Evolutionary conservation across 768 basidiomycete species (phyloP), one percentile per base, ranked within the genome.

Genomic region (Astraeus odoratus): DNA sequence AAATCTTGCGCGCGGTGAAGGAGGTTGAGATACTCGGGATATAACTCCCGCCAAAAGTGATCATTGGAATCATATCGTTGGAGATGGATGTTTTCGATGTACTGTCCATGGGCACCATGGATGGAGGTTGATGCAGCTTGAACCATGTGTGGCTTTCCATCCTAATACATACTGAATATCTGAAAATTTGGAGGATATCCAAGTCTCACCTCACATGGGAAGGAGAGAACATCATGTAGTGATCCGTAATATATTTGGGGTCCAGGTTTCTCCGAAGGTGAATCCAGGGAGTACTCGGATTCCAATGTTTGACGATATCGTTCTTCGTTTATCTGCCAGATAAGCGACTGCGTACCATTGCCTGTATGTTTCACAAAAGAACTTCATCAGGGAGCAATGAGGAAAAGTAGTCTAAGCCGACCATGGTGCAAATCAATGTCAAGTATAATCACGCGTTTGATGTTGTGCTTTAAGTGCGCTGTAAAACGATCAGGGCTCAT

Each of bases 281-380:
- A 56, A 50, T 59, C 59, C 43, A 51, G 54, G 22, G 48, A 55
- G 3, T 19, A 26, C 51, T 77, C 75, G 2, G 59, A 61, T 57
- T 83, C 80, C 0, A 89, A 73, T 3, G 73, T 76, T 52, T 81
- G 75, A 12, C 80, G 75, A 60, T 90, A 82, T 0, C 85, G 78
- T 51, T 92, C 88, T 56, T 89, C 88, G 51, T 98, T 97, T 47
- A 97, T 83, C 45, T 86, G 81, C 89, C 91, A 95, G 0, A 74
- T 77, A 26, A 97, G 81, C 1, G 90, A 81, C 61, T 99, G 95
- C 0, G 95, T 98, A 2, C 95, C 94, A 58, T 96, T 95, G 2
- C 93, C 91, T 87, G 64, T 43, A 13, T 23, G 38, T 8, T 29
- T 22, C 10, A 18, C 18, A 39, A 15, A n/a, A 37, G 47, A 15